Percentiles rank a stretch among this genome's conserved stretches.
phyloP scores from a whole-genome alignment of 139 green algal species.

The Chlorella sorokiniana region DNA sequence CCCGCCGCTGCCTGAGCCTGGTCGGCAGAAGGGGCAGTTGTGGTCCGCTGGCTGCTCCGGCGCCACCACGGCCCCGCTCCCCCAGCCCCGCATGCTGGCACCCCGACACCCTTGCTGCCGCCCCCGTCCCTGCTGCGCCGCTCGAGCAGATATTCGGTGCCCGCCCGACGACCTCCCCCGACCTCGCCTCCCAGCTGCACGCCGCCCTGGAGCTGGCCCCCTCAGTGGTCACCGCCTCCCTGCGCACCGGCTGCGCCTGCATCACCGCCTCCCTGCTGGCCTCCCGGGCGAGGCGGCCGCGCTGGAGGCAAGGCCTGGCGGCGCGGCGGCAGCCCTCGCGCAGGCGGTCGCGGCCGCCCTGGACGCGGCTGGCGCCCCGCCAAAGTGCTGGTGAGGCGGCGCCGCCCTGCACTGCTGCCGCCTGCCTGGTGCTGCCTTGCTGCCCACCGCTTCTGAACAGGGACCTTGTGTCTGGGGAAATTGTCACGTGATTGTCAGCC shows the following conservation, averaged over 20 bases:
- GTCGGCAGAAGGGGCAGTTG: no score
- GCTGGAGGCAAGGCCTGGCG: background rate
- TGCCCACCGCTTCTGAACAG: background rate
- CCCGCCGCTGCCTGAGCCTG: background rate
- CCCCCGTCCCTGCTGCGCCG: background rate
- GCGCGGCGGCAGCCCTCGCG: background rate
- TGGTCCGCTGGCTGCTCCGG: background rate
- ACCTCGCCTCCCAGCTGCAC: background rate
- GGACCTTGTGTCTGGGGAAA: background rate
- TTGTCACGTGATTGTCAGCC: background rate
- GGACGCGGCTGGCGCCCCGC: background rate
- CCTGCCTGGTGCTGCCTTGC: background rate
- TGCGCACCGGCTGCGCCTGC: conserved; percentile 2
- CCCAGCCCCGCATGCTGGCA: background rate
- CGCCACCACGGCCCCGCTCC: background rate
- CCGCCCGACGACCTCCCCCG: background rate
- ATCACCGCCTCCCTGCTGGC: background rate
- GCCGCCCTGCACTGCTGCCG: background rate
- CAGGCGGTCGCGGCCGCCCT: background rate
- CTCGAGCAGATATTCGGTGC: background rate
- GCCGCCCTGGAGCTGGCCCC: background rate
- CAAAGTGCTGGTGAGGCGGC: background rate
- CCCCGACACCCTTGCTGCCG: background rate
- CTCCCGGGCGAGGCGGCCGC: background rate
- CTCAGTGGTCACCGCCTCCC: background rate